Percentiles rank a stretch among this genome's conserved stretches.
Conservation (phyloP, 208 protist genomes). For the Crithidia brevicula region DNA sequence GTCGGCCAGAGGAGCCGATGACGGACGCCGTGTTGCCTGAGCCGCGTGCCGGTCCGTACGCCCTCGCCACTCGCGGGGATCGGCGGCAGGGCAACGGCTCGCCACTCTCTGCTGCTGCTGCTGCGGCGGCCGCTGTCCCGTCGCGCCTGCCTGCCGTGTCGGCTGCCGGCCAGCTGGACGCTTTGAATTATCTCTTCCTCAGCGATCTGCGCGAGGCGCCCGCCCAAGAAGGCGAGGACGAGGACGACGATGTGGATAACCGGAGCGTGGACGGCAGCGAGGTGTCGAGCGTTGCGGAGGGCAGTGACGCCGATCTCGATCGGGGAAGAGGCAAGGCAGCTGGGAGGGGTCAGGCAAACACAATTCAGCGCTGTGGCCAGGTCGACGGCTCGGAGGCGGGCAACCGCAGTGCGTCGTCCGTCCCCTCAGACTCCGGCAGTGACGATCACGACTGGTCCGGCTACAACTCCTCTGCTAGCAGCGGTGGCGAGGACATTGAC, state of each 20-base stretch:
- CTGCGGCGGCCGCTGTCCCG: neutral
- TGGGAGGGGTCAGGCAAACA: neutral
- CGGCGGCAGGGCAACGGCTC: conserved; percentile 36
- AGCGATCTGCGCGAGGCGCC: conserved; percentile 14
- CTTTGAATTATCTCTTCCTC: conserved; percentile 33
- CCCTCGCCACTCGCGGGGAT: conserved; percentile 53
- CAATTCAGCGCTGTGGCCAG: neutral
- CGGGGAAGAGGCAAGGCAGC: neutral
- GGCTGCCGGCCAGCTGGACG: conserved; percentile 26
- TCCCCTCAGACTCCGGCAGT: conserved; percentile 22
- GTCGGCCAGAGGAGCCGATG: neutral
- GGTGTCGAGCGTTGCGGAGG: conserved; percentile 13
- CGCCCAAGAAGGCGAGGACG: conserved; percentile 8
- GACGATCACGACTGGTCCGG: conserved; percentile 36
- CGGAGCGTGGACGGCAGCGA: conserved; percentile 13
- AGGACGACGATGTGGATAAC: conserved; percentile 11
- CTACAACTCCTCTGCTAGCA: conserved; percentile 14
- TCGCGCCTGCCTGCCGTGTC: conserved; percentile 6
- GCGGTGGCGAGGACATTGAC: conserved; percentile 18
- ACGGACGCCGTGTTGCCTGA: neutral
- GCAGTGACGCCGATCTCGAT: conserved; percentile 22
- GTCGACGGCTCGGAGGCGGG: conserved; percentile 32
- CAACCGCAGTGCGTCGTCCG: conserved; percentile 25
- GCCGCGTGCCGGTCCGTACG: conserved; percentile 61
- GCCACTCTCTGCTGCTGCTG: neutral